phyloP scores from a whole-genome alignment of 352 stramenopile species.

The Phytophthora ohioensis region DNA sequence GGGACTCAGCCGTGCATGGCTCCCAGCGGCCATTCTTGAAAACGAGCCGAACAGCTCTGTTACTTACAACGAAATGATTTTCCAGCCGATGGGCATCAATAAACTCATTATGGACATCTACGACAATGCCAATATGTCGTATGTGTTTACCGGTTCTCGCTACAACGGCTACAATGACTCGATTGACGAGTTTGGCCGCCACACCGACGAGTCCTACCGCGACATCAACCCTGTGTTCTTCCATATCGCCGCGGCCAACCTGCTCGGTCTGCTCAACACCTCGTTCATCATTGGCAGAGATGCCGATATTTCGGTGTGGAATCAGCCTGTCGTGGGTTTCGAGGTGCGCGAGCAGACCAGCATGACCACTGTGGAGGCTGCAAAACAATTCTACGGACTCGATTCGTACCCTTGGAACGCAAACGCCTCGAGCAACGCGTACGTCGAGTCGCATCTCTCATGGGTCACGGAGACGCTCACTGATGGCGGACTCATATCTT shows the following conservation, averaged over 20 bases:
- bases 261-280: slow-evolving; percentile 39
- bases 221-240: slow-evolving; percentile 50
- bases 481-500: too few relatives aligned
- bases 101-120: slow-evolving; percentile 41
- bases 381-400: neutral
- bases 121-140: neutral
- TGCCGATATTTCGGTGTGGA: slow-evolving; percentile 44
- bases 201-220: slow-evolving; percentile 36
- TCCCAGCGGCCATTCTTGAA: slow-evolving; percentile 39
- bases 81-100: slow-evolving; percentile 52
- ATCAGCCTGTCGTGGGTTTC: slow-evolving; percentile 52
- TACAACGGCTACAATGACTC: slow-evolving; percentile 24
- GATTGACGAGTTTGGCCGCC: slow-evolving; percentile 46
- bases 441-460: too few relatives aligned
- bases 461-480: too few relatives aligned
- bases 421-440: too few relatives aligned
- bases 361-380: slow-evolving; percentile 31
- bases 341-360: slow-evolving; percentile 30
- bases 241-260: slow-evolving; percentile 47
- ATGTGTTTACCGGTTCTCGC: slow-evolving; percentile 15
- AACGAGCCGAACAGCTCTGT: slow-evolving; percentile 42
- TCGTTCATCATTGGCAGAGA: slow-evolving; percentile 50
- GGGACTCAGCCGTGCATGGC: slow-evolving; percentile 42
- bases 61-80: slow-evolving; percentile 38
- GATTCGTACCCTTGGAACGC: too few relatives aligned